A percentile compares a stretch with the other conserved stretches of the same genome.
phyloP scores from a whole-genome alignment of 257 asterid genomes.

The Paraleonurus japonicus region DNA sequence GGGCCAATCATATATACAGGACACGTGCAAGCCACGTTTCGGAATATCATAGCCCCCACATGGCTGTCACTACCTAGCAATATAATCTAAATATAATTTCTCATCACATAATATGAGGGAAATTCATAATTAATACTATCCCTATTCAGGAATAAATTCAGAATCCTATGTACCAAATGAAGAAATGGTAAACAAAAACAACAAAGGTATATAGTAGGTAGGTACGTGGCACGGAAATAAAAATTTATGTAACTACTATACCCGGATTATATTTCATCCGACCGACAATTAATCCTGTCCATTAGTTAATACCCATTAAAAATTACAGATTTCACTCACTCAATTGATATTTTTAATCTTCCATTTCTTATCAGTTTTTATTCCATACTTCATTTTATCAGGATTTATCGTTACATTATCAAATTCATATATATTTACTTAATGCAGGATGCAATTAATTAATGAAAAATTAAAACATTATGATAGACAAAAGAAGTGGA shows the following conservation, averaged over 20 bases:
- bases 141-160: not conserved
- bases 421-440: too few species aligned
- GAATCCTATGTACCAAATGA: not conserved
- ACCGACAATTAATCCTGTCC: not conserved
- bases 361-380: not conserved
- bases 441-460: slow-evolving; percentile 7
- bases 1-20: slow-evolving; percentile 1
- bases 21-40: slow-evolving; percentile 32
- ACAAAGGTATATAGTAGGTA: not conserved
- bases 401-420: not conserved
- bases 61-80: slow-evolving; percentile 26
- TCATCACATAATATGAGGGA: too few species aligned
- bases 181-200: not conserved
- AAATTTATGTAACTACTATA: not conserved
- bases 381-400: not conserved
- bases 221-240: not conserved
- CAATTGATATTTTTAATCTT: not conserved
- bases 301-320: slow-evolving; percentile 13
- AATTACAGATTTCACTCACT: not conserved
- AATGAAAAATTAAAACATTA: not conserved
- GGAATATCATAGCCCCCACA: slow-evolving; percentile 25
- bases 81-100: too few species aligned
- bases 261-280: not conserved
- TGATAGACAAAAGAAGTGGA: not conserved
- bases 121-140: not conserved